A percentile compares a stretch with the other conserved stretches of the same genome.
phyloP scores from a whole-genome alignment of 495 filamentous ascomycete genomes.

The Amphirosellinia nigrospora region DNA sequence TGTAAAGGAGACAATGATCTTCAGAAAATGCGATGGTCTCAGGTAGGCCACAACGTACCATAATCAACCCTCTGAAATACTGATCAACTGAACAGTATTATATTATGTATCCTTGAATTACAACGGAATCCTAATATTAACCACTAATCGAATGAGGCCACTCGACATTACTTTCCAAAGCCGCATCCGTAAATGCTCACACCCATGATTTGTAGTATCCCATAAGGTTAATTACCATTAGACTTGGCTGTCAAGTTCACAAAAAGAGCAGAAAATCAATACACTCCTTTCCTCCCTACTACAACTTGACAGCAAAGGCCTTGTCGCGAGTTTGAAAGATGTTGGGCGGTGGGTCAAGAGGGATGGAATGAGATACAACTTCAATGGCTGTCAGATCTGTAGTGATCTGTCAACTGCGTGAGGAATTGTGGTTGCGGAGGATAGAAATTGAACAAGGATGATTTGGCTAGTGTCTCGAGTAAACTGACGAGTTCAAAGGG shows the following conservation, averaged over 20 bases:
- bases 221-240: background rate
- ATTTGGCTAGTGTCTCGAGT: constrained; percentile 6
- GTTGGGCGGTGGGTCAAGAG: constrained; percentile 5
- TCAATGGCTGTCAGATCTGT: constrained; percentile 24
- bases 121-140: constrained; percentile 61
- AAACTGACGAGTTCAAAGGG: constrained; percentile 19
- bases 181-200: constrained; percentile 18
- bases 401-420: constrained; percentile 15
- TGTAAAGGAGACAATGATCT: constrained; percentile 18
- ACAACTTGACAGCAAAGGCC: constrained; percentile 7
- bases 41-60: background rate
- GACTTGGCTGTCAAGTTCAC: constrained; percentile 21
- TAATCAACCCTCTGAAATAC: background rate
- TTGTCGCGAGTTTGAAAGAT: constrained; percentile 1
- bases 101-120: constrained; percentile 65
- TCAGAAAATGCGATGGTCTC: constrained; percentile 22
- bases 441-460: background rate
- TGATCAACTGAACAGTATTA: constrained; percentile 33
- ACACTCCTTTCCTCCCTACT: constrained; percentile 5
- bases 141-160: constrained; percentile 59
- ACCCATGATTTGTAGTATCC: background rate
- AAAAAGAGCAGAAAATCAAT: background rate
- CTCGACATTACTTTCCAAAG: constrained; percentile 55
- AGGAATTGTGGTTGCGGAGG: background rate
- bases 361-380: constrained; percentile 2